Base-by-base conservation (phyloP, 2,329 filamentous ascomycete genomes). In the Teratosphaeria gauchensis region DNA sequence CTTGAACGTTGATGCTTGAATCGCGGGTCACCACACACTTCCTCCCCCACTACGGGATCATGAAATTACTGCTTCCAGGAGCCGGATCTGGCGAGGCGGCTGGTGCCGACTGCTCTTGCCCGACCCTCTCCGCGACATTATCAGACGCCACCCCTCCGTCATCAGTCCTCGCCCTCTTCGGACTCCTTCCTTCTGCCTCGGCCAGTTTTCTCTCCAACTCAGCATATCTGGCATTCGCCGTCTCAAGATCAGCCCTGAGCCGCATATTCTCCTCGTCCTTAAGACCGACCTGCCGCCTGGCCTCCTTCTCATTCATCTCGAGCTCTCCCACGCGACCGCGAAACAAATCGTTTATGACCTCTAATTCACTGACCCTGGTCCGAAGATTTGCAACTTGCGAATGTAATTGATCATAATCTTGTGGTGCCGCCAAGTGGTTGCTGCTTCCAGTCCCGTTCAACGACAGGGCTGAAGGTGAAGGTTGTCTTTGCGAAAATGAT, bases 331-430 rank as follows among this genome's bases (percentile, higher is more conserved):
- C 84, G 11, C 77, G 76, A 61, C 87, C 86, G 53, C 78, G 76
- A 72, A 88, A 89, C 21, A 89, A 75, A 57, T 86, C 82, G 68
- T 85, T 96, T 78, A 99, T 96, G 56, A 99, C 83, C 72, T 99
- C 94, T 28, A 99, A 82, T 73, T 99, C 94, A 66, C 87, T 94
- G 35, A 99, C 92, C 51, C 94, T 86, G 0, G 94, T 99, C 76
- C 95, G 95, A n/a, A 97, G 80, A 55, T 86, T 87, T 4, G 89
- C 89, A 72, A 95, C 96, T 62, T 87, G 84, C 1, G 87, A 86
- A 56, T 90, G 78, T 28, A 95, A 82, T 61, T 89, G 86, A 69
- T 96, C 89, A 72, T 90, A 90, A 2, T 86, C 87, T 69, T 90
- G 87, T 0, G 88, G 84, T 4, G 84, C 79, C 59, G 92, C 89